Base-by-base conservation (phyloP, 768 basidiomycete species). In the Rhodotorula kratochvilovae region DNA sequence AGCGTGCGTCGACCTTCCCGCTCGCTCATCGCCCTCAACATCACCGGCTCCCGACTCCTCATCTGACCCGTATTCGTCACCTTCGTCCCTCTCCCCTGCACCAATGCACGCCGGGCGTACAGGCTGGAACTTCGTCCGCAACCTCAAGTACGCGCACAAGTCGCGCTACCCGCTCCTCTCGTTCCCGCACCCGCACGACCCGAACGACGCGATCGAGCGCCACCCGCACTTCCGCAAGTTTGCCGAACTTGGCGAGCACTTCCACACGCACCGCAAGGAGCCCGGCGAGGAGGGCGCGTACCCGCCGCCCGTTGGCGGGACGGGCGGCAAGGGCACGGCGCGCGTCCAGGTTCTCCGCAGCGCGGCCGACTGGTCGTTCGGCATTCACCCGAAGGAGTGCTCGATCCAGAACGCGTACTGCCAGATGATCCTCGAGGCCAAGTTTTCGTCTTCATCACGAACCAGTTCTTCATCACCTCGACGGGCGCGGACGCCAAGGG, bases 361-460 rank as follows among this genome's bases (percentile, higher is more conserved):
- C 5, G 25, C 59, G 8, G 29, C 31, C 17, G 45, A 61, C 55
- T 62, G 48, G 43, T 27, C 31, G 85, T 91, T 92, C 76, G 95
- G 94, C 5, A 90, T 93, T 46, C 27, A 39, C 36, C 83, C 94
- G 73, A 89, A 86, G 7, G 95, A 97, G 80, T 86, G 87, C 68
- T 92, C 90, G 80, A 92, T 98, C 70, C 94, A 96, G 81, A 89
- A 92, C 76, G 94, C 95, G 19, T 82, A 81, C 71, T 79, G 80
- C 36, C 79, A 81, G 50, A 23, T 79, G 54, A 99, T 99, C 78
- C 80, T 84, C 29, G 89, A 95, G 77, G 86, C 92, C 0, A 87
- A 87, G 71, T 96, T 79, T 93, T 85, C 80, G 91, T 97, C 70
- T 95, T 92, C 80, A 95, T 99, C 72, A 92, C 82, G 71, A 83